These are phyloP conservation scores for Coemansia sp. DNA, from an alignment of 192 early-diverging fungal species.

Conservation along the genomic window DNA sequence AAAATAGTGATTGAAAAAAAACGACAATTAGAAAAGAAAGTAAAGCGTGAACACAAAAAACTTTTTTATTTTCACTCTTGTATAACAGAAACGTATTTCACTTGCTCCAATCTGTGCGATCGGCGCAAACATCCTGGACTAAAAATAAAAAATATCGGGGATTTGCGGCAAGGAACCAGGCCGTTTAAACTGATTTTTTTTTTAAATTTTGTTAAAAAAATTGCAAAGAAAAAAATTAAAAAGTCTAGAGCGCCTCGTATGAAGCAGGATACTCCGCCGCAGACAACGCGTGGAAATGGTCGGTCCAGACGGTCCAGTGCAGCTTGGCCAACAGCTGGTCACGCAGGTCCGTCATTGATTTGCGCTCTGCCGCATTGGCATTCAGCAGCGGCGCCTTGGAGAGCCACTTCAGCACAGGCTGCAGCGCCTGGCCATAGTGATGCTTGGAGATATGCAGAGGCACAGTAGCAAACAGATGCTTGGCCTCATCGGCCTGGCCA, in stretches of 20 bases:
- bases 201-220: background rate
- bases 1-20: background rate
- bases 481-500: constrained; percentile 55
- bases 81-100: too few species aligned
- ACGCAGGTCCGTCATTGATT: constrained; percentile 56
- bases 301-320: constrained; percentile 70
- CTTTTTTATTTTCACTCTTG: too few species aligned
- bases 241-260: constrained; percentile 20
- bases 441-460: constrained; percentile 59
- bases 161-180: too few species aligned
- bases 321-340: constrained; percentile 62
- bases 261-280: constrained; percentile 21
- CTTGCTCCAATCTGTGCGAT: too few species aligned
- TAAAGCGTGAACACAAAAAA: constrained; percentile 6
- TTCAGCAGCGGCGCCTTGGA: constrained; percentile 55
- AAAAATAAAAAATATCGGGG: too few species aligned
- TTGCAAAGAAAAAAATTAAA: background rate
- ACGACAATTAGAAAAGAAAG: background rate
- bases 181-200: background rate
- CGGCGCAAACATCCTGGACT: too few species aligned
- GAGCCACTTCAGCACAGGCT: constrained; percentile 72
- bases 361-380: constrained; percentile 59
- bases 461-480: constrained; percentile 59
- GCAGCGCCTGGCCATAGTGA: constrained; percentile 68
- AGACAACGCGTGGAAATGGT: constrained; percentile 41